Base-by-base conservation (phyloP, 306 rosid genomes). In the Hippophae gyantsensis region DNA sequence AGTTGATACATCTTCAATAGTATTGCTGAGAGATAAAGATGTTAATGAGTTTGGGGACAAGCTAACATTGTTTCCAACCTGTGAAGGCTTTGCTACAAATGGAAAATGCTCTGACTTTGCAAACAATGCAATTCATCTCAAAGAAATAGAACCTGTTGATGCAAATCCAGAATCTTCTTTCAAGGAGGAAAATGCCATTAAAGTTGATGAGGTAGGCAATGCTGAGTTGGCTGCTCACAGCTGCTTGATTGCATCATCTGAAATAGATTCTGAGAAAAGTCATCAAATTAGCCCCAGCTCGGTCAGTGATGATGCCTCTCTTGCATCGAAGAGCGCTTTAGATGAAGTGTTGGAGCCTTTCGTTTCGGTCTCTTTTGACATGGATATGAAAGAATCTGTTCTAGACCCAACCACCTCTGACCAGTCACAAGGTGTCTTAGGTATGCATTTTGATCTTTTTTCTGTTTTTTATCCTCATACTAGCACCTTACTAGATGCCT, bases 291-390 rank as follows among this genome's bases (percentile, higher is more conserved):
- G 62, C 42, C 56, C 70, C 48, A 81, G 66, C 54, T 67, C 67
- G 48, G 66, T 42, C 58, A 71, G 69, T 49, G 81, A 56, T 47
- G 76, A 69, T 63, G 66, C 69, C 42, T 74, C 92, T 52, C 64
- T 62, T 54, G 70, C 65, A 66, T 80, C 75, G 42, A 78, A 66
- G 63, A 64, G 73, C 57, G 47, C 61, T 45, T 53, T 56, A 42
- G 84, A 75, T 46, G 84, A 71, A 27, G 57, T 48, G 59, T 72
- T 60, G 73, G 90, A 82, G 60, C 70, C 67, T 71, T 67, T 58
- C 10, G 66, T 58, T 68, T 69, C 42, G 32, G 63, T 53, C 60
- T 72, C 76, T 69, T 61, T 81, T 10, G 75, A 69, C 48, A 72
- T 66, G 65, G 73, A 78, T 72, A 51, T 67, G 60, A 69, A 66